Evolutionary conservation across 2,329 filamentous ascomycete genomes (phyloP), one percentile per base, ranked within the genome.

Genomic region (Aspergillus intermedius): DNA sequence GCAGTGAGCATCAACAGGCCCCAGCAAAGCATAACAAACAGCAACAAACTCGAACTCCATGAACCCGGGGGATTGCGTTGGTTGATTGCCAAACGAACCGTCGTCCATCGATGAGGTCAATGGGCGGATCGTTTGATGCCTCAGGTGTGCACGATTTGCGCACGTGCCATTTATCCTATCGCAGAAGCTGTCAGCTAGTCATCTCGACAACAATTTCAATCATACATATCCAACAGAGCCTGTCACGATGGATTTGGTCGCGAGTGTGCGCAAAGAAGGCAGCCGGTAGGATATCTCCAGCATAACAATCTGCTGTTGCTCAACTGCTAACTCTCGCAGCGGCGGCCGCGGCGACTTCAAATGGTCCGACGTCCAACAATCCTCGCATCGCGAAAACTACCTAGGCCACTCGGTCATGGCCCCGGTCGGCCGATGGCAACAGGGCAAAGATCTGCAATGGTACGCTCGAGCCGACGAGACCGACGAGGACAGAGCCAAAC

Each of bases 331-430:
- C 42, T 45, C 34, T 35, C 34, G 34, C 52, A 80, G 93, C 57
- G 93, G 93, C 63, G 93, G 93, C 52, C 79, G 78, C 65, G 87
- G 87, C 70, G 90, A 96, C 69, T 98, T 98, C 75, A 91, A 85
- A 72, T 97, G 93, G 93, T 87, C 91, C 56, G 90, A 96, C 59
- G 91, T 98, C 64, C 86, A 91, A 66, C 83, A 77, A 56, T 94
- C 90, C 44, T 74, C 80, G 19, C 91, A 95, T 63, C 90, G 93
- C 68, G 91, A 98, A 70, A 95, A 85, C 66, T 86, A 86, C 68
- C 85, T 96, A 6, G 91, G 91, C 46, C 91, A 96, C 73, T 93
- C 87, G 50, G 73, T 96, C 50, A 95, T 91, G 77, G 91, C 91
- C 0, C 88, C 91, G 0, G 90, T 95, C 3, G 91, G 91, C 6